Base-by-base conservation (phyloP, 1,284 basidiomycete species). In the Trichosporon sp. region DNA sequence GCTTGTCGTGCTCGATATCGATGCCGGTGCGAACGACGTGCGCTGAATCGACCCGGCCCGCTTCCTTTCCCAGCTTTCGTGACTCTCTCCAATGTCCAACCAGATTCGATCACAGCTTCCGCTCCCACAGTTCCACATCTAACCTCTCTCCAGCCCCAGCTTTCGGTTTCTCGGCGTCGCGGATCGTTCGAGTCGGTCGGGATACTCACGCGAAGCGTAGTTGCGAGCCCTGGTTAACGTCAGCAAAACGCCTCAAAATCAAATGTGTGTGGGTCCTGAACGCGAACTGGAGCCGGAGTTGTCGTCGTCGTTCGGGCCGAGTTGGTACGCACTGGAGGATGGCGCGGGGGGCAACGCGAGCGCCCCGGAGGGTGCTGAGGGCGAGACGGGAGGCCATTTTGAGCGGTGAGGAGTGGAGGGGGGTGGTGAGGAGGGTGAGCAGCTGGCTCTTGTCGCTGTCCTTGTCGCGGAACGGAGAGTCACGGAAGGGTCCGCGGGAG, bases 371-470 rank as follows among this genome's bases (percentile, higher is more conserved):
- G 70, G 80, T 78, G 75, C 78, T 80, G 73, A 80, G 74, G 66
- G 82, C 83, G 75, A 84, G 73, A 71, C 83, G 78, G 71, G 83
- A 82, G 66, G 83, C 80, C 83, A 84, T 84, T 75, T 74, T 79
- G 72, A 72, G 62, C 65, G 69, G 68, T 32, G 64, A 72, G 67
- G 44, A 66, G 68, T 67, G 63, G 71, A 62, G 68, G 68, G 56
- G 53, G 53, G 64, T 65, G 68, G 68, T 68, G 68, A 65, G 67
- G 62, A 69, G 27, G 56, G 27, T 60, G 56, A 60, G 56, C 56
- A 31, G 29, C 27, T 29, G 27, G 27, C 27, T 60, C 56, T 60
- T 60, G 56, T 60, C 56, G 56, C 56, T 60, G 56, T 29, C 56
- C 56, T 60, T 60, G 56, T 60, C 56, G 56, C 56, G 56, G 56